These are phyloP conservation scores for Pyrenochaeta sp. DNA, from an alignment of 2,329 filamentous ascomycete species.

Conservation along the genomic window DNA sequence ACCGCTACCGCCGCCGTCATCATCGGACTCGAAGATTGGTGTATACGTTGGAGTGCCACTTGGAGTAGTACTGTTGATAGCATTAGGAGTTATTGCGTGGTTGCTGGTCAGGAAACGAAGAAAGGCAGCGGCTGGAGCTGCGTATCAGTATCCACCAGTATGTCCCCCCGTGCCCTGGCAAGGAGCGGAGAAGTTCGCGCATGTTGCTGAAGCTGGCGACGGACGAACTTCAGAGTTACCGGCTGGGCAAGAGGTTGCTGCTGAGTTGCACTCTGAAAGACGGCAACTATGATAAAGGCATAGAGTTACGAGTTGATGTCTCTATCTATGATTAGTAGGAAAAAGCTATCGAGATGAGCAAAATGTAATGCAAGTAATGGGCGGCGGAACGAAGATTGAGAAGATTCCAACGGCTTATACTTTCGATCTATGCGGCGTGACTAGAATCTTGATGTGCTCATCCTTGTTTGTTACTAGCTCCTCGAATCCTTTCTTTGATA, in stretches of 20 bases:
- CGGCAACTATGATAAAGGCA: background rate
- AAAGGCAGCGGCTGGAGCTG: too few species aligned
- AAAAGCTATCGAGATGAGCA: too few species aligned
- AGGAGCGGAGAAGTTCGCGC: background rate
- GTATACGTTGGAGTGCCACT: conserved; percentile 1
- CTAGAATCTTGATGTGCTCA: conserved; percentile 47
- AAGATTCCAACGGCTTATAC: conserved; percentile 5
- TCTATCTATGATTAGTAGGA: too few species aligned
- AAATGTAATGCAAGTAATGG: too few species aligned
- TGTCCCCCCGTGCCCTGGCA: background rate
- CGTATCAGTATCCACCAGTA: too few species aligned
- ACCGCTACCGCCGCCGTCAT: background rate
- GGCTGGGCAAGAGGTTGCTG: background rate
- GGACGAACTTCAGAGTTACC: background rate
- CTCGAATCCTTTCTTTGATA: conserved; percentile 40
- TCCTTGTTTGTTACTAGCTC: conserved; percentile 42
- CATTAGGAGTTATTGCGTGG: conserved; percentile 1
- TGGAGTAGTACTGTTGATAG: background rate
- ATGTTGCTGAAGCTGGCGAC: background rate
- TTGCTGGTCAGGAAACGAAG: background rate
- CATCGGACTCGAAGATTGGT: background rate
- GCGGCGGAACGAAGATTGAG: too few species aligned
- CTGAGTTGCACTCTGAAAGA: background rate
- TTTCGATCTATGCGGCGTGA: conserved; percentile 33
- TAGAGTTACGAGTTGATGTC: too few species aligned